phyloP scores from a whole-genome alignment of 305 asterid genomes.

The Petunia hybrid region DNA sequence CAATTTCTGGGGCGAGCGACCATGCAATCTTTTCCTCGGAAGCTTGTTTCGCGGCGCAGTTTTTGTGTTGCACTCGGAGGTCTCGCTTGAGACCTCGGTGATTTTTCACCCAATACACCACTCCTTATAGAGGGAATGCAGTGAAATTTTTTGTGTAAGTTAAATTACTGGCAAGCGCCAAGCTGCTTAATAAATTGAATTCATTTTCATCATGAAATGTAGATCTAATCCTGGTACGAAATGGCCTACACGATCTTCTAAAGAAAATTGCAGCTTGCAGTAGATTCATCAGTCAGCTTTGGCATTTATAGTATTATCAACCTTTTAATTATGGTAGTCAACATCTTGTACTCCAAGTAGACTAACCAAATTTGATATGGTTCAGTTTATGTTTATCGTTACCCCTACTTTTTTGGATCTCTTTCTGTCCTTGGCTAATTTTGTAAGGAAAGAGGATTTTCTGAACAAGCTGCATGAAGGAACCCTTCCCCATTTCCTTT shows the following conservation, averaged over 20 bases:
- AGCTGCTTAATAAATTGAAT: too few relatives aligned
- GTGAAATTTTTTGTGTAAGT: too few relatives aligned
- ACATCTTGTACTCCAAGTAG: slow-evolving; percentile 25
- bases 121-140: too few relatives aligned
- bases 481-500: too few relatives aligned
- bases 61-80: too few relatives aligned
- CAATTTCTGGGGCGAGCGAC: too few relatives aligned
- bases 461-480: not conserved
- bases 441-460: not conserved
- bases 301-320: slow-evolving; percentile 12
- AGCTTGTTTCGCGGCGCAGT: too few relatives aligned
- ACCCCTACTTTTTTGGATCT: not conserved
- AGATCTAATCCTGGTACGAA: slow-evolving; percentile 4
- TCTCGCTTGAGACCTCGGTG: too few relatives aligned
- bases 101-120: too few relatives aligned
- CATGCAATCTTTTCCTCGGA: too few relatives aligned
- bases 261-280: slow-evolving; percentile 15
- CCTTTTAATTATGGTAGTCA: slow-evolving; percentile 21
- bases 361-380: slow-evolving; percentile 7
- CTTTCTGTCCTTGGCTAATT: not conserved
- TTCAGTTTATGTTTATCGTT: not conserved
- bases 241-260: slow-evolving; percentile 15
- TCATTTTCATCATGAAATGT: not conserved
- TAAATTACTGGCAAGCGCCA: too few relatives aligned
- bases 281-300: not conserved